Evolutionary conservation across 1,284 basidiomycete species (phyloP), one percentile per base, ranked within the genome.

Genomic region (Ustanciosporium gigantosporum): DNA sequence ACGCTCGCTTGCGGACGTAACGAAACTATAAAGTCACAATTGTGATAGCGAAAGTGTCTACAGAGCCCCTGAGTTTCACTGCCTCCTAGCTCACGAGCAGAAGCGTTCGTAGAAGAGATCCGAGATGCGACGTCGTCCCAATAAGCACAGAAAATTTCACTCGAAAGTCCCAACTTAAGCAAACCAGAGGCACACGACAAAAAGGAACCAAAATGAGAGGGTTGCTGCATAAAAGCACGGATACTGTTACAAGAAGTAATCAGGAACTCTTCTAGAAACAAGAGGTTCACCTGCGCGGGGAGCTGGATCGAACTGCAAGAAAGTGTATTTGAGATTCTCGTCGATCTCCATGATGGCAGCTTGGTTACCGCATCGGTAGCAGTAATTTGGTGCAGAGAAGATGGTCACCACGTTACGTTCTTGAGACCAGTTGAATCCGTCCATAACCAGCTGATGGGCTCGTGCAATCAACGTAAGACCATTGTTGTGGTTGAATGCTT

Each of bases 291-390:
- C 95, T 70, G 94, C 92, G 79, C 94, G 85, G 69, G 95, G 94
- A 68, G 94, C 94, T 73, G 94, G 94, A 81, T 99, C 94, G 80
- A 98, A 99, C 86, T 99, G 94, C 80, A 99, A 84, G 87, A 91
- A 91, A 80, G 88, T 91, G 80, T 91, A 91, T 58, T 90, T 90
- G 84, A 93, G 83, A 83, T 92, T 92, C 84, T 98, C 95, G 81
- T 98, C 94, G 80, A 98, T 96, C 81, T 98, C 94, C 88, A 99
- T 95, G 79, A 99, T 99, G 39, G 95, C 95, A 38, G 94, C 94
- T 79, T 98, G 95, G 81, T 99, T 99, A 46, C 94, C 94, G 79
- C 95, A 98, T 79, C 95, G 85, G 83, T 99, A 98, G 82, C 95
- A 98, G 81, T 80, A 80, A 55, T 78, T 76, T 38, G 94, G 94